Percentiles rank a stretch among this genome's conserved stretches.
Evolutionary conservation across 1,139 yeast species (phyloP).

Genomic region (Zygoascus meyerae): DNA sequence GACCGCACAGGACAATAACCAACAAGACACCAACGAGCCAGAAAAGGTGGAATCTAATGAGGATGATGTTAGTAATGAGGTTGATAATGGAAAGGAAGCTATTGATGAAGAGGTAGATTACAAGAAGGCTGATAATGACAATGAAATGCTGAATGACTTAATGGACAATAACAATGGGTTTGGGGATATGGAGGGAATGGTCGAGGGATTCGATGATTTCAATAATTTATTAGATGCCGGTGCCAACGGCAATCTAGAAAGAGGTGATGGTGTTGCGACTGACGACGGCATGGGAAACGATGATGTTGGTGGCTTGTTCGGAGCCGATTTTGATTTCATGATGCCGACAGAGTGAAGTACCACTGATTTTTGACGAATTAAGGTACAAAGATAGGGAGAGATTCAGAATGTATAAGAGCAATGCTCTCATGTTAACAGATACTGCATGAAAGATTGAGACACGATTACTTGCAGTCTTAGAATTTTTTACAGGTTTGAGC

Average conservation of each 20-base stretch:
- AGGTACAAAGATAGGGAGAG: no score
- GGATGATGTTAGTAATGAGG: conserved; percentile 3
- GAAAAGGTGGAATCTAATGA: background rate
- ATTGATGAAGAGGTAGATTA: background rate
- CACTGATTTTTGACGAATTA: no score
- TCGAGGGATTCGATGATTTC: conserved; percentile 16
- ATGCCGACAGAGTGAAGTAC: conserved; percentile 16
- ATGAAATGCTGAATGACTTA: conserved; percentile 3
- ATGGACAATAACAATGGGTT: conserved; percentile 11
- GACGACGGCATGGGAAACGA: conserved; percentile 10
- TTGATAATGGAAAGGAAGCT: background rate
- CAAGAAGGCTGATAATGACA: conserved; percentile 4
- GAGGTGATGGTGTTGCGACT: conserved; percentile 7
- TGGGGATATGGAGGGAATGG: conserved; percentile 12
- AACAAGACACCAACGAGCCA: background rate
- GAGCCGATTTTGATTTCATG: conserved; percentile 27
- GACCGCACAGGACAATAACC: background rate
- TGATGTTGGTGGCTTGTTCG: conserved; percentile 23
- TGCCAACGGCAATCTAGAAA: conserved; percentile 9
- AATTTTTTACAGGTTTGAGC: no score
- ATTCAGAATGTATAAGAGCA: no score
- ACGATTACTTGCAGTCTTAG: no score
- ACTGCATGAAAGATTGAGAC: no score
- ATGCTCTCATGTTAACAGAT: no score
- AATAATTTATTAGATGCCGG: conserved; percentile 17